Evolutionary conservation across 2,329 filamentous ascomycete species (phyloP).

Genomic region (Monosporascus sp.): DNA sequence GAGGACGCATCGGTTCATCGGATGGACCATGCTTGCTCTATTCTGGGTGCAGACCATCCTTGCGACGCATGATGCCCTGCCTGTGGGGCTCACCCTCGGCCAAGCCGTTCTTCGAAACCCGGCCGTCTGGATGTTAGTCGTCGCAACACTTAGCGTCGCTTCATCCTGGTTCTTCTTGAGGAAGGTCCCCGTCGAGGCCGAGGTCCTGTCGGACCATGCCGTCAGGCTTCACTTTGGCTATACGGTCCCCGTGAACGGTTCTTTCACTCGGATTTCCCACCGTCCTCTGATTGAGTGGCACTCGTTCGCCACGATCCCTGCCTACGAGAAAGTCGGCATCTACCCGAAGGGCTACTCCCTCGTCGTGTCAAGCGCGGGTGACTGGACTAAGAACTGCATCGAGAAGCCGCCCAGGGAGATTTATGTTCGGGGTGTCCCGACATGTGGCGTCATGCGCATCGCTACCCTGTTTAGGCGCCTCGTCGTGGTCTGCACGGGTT

Average conservation of each 20-base stretch:
- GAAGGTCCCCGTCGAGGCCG: conserved; percentile 58
- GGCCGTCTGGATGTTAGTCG: conserved; percentile 61
- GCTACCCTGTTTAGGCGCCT: conserved; percentile 61
- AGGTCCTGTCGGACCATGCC: conserved; percentile 67
- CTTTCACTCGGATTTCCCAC: conserved; percentile 55
- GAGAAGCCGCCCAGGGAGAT: conserved; percentile 53
- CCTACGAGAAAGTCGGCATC: conserved; percentile 32
- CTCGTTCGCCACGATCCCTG: conserved; percentile 68
- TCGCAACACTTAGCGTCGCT: conserved; percentile 60
- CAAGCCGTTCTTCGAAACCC: conserved; percentile 33
- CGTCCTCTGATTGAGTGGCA: conserved; percentile 67
- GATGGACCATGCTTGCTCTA: conserved; percentile 61
- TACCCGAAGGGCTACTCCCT: conserved; percentile 56
- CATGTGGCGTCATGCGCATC: conserved; percentile 62
- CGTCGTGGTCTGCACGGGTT: conserved; percentile 66
- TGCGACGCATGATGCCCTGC: conserved; percentile 38
- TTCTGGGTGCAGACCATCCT: conserved; percentile 62
- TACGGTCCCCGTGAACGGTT: conserved; percentile 51
- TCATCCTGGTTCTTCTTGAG: conserved; percentile 71
- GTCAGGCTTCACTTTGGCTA: conserved; percentile 66
- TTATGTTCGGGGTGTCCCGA: conserved; percentile 64
- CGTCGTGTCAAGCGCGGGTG: conserved; percentile 67
- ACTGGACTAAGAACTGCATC: conserved; percentile 67
- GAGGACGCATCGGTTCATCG: conserved; percentile 64
- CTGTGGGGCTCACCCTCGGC: conserved; percentile 26